A percentile compares a stretch with the other conserved stretches of the same genome.
phyloP scores from a whole-genome alignment of 1,284 basidiomycete genomes.

The Fistulina hepatica region DNA sequence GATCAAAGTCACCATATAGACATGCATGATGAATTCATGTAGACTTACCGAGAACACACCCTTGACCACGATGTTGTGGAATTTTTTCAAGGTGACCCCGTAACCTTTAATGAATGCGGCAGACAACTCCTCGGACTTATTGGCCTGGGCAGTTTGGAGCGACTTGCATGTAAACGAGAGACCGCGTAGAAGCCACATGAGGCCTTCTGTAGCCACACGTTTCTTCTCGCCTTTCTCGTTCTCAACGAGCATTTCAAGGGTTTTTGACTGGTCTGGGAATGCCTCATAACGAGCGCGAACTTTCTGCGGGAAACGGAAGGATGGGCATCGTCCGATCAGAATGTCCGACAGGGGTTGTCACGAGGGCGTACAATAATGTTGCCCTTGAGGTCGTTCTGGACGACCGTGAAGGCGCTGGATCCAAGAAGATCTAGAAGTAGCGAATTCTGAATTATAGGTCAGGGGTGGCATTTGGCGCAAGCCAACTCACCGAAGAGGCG shows the following conservation, averaged over 20 bases:
- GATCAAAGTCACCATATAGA: conserved; percentile 3
- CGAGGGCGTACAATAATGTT: conserved; percentile 71
- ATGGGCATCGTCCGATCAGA: conserved; percentile 4
- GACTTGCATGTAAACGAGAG: conserved; percentile 87
- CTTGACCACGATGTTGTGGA: conserved; percentile 84
- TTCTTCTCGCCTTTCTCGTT: conserved; percentile 87
- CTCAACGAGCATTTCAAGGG: conserved; percentile 77
- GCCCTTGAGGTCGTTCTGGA: conserved; percentile 83
- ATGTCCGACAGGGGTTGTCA: conserved; percentile 6
- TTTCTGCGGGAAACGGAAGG: conserved; percentile 76
- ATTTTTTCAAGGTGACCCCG: conserved; percentile 70
- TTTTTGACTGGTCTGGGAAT: conserved; percentile 52
- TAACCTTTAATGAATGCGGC: conserved; percentile 79
- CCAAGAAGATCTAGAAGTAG: conserved; percentile 79
- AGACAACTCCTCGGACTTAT: conserved; percentile 63
- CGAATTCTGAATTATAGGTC: conserved; percentile 1
- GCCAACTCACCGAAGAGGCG: conserved; percentile 74
- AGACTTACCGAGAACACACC: conserved; percentile 72
- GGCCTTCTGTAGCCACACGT: conserved; percentile 77
- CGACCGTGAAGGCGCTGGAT: conserved; percentile 76
- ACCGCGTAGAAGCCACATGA: conserved; percentile 88
- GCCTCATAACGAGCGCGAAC: conserved; percentile 72
- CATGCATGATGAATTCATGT: conserved; percentile 1
- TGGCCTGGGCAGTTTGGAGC: conserved; percentile 61
- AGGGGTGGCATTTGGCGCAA: neutral